Percentiles rank a stretch among this genome's conserved stretches.
Conservation (phyloP, 768 basidiomycete species). For the Amanita thiersii region DNA sequence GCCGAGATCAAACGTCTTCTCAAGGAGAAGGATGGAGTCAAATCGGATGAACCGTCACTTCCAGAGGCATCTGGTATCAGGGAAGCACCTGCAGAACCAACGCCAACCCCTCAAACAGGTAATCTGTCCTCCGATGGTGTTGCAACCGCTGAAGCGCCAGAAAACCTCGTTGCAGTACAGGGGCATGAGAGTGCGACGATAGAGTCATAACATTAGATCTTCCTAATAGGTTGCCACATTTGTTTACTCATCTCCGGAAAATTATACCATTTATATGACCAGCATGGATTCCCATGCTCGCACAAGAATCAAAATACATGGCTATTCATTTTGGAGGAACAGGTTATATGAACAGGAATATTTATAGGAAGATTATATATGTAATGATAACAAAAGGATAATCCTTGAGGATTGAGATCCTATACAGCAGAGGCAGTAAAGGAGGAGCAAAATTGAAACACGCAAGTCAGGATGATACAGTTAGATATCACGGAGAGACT, state of each 20-base stretch:
- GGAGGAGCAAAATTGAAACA: slow-evolving; percentile 14
- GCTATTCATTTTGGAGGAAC: slow-evolving; percentile 11
- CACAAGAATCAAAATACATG: not conserved
- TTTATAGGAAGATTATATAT: slow-evolving; percentile 22
- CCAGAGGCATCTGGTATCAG: slow-evolving; percentile 29
- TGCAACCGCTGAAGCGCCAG: slow-evolving; percentile 29
- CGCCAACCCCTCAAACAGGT: slow-evolving; percentile 29
- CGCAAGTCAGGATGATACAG: slow-evolving; percentile 20
- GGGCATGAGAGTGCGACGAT: slow-evolving; percentile 20
- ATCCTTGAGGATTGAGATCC: slow-evolving; percentile 20
- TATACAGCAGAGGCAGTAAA: slow-evolving; percentile 32
- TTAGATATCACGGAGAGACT: slow-evolving; percentile 7
- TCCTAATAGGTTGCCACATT: no score
- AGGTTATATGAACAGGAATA: slow-evolving; percentile 13
- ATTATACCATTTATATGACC: no score
- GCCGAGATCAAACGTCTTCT: slow-evolving; percentile 60
- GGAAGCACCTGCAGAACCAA: slow-evolving; percentile 37
- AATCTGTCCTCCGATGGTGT: slow-evolving; percentile 22
- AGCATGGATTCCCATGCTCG: no score
- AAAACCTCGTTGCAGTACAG: slow-evolving; percentile 32
- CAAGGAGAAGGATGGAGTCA: slow-evolving; percentile 28
- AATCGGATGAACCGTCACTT: slow-evolving; percentile 18
- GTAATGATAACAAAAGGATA: slow-evolving; percentile 30
- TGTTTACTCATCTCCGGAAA: no score
- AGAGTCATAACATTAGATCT: slow-evolving; percentile 12